phyloP scores from a whole-genome alignment of 2,329 filamentous ascomycete genomes.

The Colletotrichum simmondsii region DNA sequence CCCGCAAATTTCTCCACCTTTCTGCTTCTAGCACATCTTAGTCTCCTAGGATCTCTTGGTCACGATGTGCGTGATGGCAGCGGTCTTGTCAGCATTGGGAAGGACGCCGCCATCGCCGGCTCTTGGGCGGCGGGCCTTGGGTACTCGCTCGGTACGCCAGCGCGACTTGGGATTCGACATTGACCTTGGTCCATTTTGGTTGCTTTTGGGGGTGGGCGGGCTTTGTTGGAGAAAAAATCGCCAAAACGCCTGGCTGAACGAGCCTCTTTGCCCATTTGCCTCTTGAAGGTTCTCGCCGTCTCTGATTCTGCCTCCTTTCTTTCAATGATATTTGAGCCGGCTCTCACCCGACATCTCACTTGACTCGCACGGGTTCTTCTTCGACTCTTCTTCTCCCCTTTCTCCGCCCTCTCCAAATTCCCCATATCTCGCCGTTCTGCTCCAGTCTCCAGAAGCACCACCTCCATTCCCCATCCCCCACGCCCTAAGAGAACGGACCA shows the following conservation, averaged over 20 bases:
- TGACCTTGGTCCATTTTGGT: slow-evolving; percentile 1
- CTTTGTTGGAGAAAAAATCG: slow-evolving; percentile 26
- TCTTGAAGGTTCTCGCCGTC: neutral
- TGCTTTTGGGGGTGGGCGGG: neutral
- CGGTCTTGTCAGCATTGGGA: slow-evolving; percentile 35
- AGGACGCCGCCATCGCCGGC: slow-evolving; percentile 30
- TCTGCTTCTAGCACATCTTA: slow-evolving; percentile 32
- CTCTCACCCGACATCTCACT: neutral
- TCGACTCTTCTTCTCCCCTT: neutral
- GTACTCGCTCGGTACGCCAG: slow-evolving; percentile 5
- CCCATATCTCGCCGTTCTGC: slow-evolving; percentile 24
- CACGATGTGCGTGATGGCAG: slow-evolving; percentile 31
- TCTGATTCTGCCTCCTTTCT: neutral
- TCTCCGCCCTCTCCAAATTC: slow-evolving; percentile 24
- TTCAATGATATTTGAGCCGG: neutral
- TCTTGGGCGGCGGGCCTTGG: slow-evolving; percentile 3
- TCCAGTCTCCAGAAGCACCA: slow-evolving; percentile 22
- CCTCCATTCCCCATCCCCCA: slow-evolving; percentile 24
- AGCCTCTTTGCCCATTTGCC: neutral
- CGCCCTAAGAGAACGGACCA: slow-evolving; percentile 23
- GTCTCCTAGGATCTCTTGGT: slow-evolving; percentile 29
- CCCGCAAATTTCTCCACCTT: slow-evolving; percentile 35
- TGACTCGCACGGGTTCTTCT: slow-evolving; percentile 2
- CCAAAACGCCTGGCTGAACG: slow-evolving; percentile 1
- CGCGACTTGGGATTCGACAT: slow-evolving; percentile 14